Evolutionary conservation across 2,329 filamentous ascomycete species (phyloP).

Genomic region (Trichoderma oligosporum): DNA sequence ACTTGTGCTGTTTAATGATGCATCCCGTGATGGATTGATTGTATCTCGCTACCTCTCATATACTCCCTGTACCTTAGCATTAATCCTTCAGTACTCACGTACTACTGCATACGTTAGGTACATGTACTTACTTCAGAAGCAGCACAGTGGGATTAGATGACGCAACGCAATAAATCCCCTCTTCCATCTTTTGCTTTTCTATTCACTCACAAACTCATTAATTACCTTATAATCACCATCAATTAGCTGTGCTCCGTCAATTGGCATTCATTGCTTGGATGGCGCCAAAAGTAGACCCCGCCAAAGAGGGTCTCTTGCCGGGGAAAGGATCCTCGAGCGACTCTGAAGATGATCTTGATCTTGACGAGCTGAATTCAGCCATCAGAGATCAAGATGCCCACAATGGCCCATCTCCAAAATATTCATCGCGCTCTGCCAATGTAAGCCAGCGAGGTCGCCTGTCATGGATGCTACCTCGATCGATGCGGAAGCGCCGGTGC

Average conservation of each 20-base stretch:
- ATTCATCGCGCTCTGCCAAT: neutral
- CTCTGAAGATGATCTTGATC: slow-evolving; percentile 16
- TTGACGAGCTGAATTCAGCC: slow-evolving; percentile 14
- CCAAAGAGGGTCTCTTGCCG: slow-evolving; percentile 15
- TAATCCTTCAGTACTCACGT: no score
- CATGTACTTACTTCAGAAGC: neutral
- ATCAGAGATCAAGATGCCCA: neutral
- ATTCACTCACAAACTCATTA: no score
- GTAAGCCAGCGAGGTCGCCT: neutral
- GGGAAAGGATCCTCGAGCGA: slow-evolving; percentile 1
- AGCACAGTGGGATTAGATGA: neutral
- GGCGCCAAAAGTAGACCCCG: slow-evolving; percentile 8
- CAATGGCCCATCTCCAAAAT: neutral
- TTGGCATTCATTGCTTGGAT: neutral
- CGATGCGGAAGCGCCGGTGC: slow-evolving; percentile 15
- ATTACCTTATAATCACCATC: neutral
- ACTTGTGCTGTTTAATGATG: no score
- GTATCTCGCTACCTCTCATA: no score
- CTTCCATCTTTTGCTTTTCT: neutral
- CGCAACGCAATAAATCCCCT: neutral
- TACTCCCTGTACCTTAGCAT: no score
- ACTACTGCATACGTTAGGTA: no score
- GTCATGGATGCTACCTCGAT: slow-evolving; percentile 14
- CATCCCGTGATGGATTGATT: no score
- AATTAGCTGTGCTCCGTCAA: neutral